A percentile compares a stretch with the other conserved stretches of the same genome.
These are phyloP conservation scores for Neurospora sp. DNA, from an alignment of 495 filamentous ascomycete species.

Conservation along the genomic window DNA sequence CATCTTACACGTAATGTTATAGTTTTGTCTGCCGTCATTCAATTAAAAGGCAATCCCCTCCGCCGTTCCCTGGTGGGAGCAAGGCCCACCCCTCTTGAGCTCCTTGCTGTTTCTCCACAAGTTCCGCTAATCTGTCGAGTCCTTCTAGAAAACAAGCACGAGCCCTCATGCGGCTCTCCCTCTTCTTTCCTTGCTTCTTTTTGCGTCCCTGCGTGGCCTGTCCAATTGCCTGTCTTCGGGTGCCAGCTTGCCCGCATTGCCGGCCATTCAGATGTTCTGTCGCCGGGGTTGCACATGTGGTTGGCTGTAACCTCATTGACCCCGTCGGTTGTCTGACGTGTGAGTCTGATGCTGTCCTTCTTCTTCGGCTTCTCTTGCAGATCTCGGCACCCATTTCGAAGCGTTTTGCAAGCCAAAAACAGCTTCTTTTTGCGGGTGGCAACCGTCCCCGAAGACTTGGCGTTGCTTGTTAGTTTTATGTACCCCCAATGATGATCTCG, in stretches of 20 bases:
- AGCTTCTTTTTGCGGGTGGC: conserved; percentile 4
- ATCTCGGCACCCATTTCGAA: conserved; percentile 4
- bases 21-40: background rate
- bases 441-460: conserved; percentile 5
- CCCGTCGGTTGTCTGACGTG: conserved; percentile 10
- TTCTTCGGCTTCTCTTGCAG: conserved; percentile 20
- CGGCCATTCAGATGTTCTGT: background rate
- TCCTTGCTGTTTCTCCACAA: conserved; percentile 14
- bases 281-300: background rate
- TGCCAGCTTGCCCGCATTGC: background rate
- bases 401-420: background rate
- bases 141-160: conserved; percentile 28
- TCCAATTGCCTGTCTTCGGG: background rate
- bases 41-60: conserved; percentile 1
- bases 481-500: background rate
- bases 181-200: background rate
- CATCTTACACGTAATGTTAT: background rate
- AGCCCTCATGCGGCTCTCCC: conserved; percentile 6
- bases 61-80: conserved; percentile 9
- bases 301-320: conserved; percentile 1
- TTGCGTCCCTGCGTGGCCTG: background rate
- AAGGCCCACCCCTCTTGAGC: conserved; percentile 8
- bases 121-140: conserved; percentile 18
- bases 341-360: conserved; percentile 13
- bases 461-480: background rate